These are phyloP conservation scores for Vanrija sp. DNA, from an alignment of 1,284 basidiomycete genomes.

Conservation along the genomic window DNA sequence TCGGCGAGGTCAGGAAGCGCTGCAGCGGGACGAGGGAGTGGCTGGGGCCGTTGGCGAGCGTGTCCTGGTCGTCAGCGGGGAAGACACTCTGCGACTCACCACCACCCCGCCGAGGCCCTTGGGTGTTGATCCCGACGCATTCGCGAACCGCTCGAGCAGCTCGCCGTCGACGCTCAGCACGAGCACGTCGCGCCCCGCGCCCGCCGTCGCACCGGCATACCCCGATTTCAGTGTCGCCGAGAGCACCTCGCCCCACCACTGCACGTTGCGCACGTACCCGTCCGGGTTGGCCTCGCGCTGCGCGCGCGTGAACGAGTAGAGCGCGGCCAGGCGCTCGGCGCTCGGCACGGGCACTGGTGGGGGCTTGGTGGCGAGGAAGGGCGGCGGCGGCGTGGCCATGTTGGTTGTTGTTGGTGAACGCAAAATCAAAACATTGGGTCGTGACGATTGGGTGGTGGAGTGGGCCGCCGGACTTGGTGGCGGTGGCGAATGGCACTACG, in stretches of 20 bases:
- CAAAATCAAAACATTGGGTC: too few species aligned
- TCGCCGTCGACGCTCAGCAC: slow-evolving; percentile 61
- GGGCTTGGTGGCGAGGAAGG: slow-evolving; percentile 24
- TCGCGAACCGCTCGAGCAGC: slow-evolving; percentile 60
- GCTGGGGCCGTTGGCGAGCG: slow-evolving; percentile 21
- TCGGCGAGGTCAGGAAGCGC: slow-evolving; percentile 59
- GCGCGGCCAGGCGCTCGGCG: slow-evolving; percentile 63
- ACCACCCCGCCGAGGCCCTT: slow-evolving; percentile 73
- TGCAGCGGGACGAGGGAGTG: slow-evolving; percentile 53
- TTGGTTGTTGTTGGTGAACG: too few species aligned
- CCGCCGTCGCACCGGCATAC: slow-evolving; percentile 51
- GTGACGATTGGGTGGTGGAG: too few species aligned
- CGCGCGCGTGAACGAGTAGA: slow-evolving; percentile 81
- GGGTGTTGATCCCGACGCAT: slow-evolving; percentile 56
- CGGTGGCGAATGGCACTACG: too few species aligned
- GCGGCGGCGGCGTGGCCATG: slow-evolving; percentile 11
- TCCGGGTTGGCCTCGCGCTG: slow-evolving; percentile 80
- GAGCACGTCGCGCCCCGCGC: slow-evolving; percentile 53
- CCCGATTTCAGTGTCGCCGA: slow-evolving; percentile 61
- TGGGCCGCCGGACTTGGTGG: too few species aligned
- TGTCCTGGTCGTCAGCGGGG: slow-evolving; percentile 21
- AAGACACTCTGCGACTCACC: slow-evolving; percentile 61
- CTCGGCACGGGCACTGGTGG: slow-evolving; percentile 42
- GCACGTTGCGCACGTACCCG: slow-evolving; percentile 72
- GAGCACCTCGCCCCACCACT: slow-evolving; percentile 79